These are phyloP conservation scores for Fusarium aywerte DNA, from an alignment of 2,329 filamentous ascomycete genomes.

Conservation along the genomic window DNA sequence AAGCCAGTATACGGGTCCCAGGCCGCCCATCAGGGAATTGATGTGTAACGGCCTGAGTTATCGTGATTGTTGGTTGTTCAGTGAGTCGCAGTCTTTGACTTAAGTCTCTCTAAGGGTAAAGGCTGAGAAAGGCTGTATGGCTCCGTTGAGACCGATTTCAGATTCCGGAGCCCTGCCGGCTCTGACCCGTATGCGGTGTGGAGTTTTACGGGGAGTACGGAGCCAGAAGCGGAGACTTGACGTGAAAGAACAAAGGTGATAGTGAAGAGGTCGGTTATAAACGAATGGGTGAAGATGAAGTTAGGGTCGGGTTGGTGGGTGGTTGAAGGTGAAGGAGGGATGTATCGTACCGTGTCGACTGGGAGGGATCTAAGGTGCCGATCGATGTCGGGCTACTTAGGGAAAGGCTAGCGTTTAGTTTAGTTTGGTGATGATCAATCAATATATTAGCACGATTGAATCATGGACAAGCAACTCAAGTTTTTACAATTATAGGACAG, in stretches of 20 bases:
- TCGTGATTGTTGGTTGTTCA: neutral
- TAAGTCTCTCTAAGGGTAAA: neutral
- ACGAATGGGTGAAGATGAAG: constrained; percentile 8
- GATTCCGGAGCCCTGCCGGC: constrained; percentile 7
- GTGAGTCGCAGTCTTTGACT: neutral
- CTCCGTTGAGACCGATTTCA: constrained; percentile 6
- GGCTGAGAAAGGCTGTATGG: neutral
- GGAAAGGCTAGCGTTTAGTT: constrained; percentile 22
- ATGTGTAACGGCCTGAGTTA: too few relatives aligned
- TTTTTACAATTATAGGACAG: neutral
- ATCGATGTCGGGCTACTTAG: constrained; percentile 21
- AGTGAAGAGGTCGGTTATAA: neutral
- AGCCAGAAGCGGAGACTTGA: constrained; percentile 11
- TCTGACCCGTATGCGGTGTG: constrained; percentile 20
- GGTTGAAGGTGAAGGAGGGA: constrained; percentile 20
- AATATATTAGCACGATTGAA: neutral
- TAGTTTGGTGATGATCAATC: constrained; percentile 34
- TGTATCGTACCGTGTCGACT: constrained; percentile 7
- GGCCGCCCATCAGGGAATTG: neutral
- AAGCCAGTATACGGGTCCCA: neutral
- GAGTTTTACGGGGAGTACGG: constrained; percentile 14
- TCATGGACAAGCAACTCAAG: neutral
- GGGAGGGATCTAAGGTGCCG: constrained; percentile 16
- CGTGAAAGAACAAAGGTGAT: neutral
- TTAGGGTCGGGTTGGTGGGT: constrained; percentile 18